Conservation (phyloP, 208 protist species). For the Willaertia magna region DNA sequence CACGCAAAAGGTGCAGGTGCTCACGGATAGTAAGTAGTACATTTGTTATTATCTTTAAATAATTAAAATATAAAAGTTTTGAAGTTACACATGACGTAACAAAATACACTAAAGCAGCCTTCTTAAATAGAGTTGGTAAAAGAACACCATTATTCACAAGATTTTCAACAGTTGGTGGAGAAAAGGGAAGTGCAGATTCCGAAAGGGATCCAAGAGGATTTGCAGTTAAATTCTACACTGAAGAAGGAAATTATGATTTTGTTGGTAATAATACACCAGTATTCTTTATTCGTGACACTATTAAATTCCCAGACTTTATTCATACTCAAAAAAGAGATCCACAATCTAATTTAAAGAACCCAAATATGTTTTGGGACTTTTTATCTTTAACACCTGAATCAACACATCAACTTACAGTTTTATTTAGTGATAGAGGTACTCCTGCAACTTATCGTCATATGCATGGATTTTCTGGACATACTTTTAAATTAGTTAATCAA, state of each 20-base stretch:
- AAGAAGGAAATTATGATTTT: conserved; percentile 63
- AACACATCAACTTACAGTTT: conserved; percentile 48
- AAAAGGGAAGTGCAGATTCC: conserved; percentile 45
- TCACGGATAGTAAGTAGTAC: conserved; percentile 23
- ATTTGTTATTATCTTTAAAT: not conserved
- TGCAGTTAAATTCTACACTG: conserved; percentile 57
- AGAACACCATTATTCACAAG: conserved; percentile 50
- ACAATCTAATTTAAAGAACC: conserved; percentile 38
- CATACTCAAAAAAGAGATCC: conserved; percentile 56
- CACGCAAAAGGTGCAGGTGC: conserved; percentile 22
- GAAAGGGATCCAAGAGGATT: conserved; percentile 44
- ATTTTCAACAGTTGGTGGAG: conserved; percentile 62
- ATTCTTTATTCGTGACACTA: conserved; percentile 47
- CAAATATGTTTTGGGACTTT: conserved; percentile 54
- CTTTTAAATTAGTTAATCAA: conserved; percentile 50
- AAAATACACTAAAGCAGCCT: conserved; percentile 46
- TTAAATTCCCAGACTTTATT: conserved; percentile 45
- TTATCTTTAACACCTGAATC: conserved; percentile 42
- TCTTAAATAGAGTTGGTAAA: conserved; percentile 49
- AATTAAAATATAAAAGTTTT: no score
- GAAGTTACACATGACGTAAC: conserved; percentile 25
- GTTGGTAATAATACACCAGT: conserved; percentile 57
- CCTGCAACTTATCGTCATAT: conserved; percentile 47
- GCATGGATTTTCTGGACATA: conserved; percentile 45
- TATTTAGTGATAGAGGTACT: conserved; percentile 47